Conservation (phyloP, 257 asterid species). For the Ligustrum vulgare region DNA sequence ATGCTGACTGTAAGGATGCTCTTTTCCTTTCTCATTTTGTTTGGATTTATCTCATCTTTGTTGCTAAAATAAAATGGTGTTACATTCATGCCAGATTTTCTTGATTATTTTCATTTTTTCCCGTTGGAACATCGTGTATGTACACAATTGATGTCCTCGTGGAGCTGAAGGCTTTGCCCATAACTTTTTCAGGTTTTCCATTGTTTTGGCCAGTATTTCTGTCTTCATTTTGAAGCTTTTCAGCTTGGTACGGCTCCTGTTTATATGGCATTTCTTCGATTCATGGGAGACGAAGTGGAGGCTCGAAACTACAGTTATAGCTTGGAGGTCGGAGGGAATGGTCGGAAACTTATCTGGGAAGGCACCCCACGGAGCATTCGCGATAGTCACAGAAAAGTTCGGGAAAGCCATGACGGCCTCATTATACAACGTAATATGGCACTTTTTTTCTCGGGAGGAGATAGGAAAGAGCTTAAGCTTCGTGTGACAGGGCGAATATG, state of each 20-base stretch:
- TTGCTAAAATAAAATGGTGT: neutral
- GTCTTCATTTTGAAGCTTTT: slow-evolving; percentile 58
- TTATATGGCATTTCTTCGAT: slow-evolving; percentile 56
- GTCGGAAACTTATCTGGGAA: slow-evolving; percentile 54
- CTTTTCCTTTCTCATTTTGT: neutral
- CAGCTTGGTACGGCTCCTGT: slow-evolving; percentile 55
- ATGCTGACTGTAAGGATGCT: slow-evolving; percentile 51
- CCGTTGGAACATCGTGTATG: neutral
- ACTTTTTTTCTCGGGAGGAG: slow-evolving; percentile 56
- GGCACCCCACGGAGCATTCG: slow-evolving; percentile 60
- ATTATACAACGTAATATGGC: slow-evolving; percentile 54
- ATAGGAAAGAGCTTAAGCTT: slow-evolving; percentile 55
- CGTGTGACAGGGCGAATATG: slow-evolving; percentile 54
- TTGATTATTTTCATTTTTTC: neutral
- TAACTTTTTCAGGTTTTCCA: slow-evolving; percentile 43
- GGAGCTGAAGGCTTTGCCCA: slow-evolving; percentile 6
- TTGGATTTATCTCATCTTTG: neutral
- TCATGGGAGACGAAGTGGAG: slow-evolving; percentile 54
- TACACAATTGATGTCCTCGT: neutral
- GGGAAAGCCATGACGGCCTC: slow-evolving; percentile 65
- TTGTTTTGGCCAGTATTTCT: slow-evolving; percentile 54
- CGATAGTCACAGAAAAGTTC: slow-evolving; percentile 55
- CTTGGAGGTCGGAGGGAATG: slow-evolving; percentile 61
- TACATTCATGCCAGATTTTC: neutral
- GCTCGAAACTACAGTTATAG: slow-evolving; percentile 57